Evolutionary conservation across 208 protist genomes (phyloP).

Genomic region (Wallacemonas sp.): DNA sequence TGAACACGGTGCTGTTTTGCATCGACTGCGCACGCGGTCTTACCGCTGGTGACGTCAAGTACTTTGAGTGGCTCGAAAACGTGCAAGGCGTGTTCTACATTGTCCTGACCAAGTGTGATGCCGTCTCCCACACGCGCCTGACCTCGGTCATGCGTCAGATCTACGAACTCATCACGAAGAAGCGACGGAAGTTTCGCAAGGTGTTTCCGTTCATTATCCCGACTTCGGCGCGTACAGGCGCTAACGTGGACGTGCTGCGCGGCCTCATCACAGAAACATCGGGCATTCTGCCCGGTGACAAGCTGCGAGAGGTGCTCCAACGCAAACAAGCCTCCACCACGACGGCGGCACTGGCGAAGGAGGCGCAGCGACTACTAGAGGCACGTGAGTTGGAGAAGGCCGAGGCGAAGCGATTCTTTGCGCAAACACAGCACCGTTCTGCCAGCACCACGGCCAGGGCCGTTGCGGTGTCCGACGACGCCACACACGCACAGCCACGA

Average conservation of each 20-base stretch:
- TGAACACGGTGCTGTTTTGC: constrained; percentile 91
- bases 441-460: neutral
- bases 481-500: no score
- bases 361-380: constrained; percentile 49
- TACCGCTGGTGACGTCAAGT: constrained; percentile 86
- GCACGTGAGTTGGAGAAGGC: constrained; percentile 37
- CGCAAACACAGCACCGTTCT: no score
- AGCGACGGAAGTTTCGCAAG: constrained; percentile 83
- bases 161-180: constrained; percentile 81
- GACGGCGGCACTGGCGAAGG: constrained; percentile 45
- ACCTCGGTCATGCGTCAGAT: constrained; percentile 89
- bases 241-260: constrained; percentile 83
- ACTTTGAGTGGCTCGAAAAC: constrained; percentile 89
- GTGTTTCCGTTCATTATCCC: constrained; percentile 88
- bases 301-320: constrained; percentile 68
- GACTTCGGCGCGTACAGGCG: constrained; percentile 75
- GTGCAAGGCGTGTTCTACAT: constrained; percentile 88
- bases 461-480: neutral
- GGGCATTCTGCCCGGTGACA: constrained; percentile 81
- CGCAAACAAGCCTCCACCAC: constrained; percentile 42
- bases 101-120: constrained; percentile 90
- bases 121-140: constrained; percentile 82
- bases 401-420: constrained; percentile 43
- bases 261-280: constrained; percentile 87
- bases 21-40: constrained; percentile 85